phyloP scores from a whole-genome alignment of 1,284 basidiomycete genomes.

The Stereum hirsutum region DNA sequence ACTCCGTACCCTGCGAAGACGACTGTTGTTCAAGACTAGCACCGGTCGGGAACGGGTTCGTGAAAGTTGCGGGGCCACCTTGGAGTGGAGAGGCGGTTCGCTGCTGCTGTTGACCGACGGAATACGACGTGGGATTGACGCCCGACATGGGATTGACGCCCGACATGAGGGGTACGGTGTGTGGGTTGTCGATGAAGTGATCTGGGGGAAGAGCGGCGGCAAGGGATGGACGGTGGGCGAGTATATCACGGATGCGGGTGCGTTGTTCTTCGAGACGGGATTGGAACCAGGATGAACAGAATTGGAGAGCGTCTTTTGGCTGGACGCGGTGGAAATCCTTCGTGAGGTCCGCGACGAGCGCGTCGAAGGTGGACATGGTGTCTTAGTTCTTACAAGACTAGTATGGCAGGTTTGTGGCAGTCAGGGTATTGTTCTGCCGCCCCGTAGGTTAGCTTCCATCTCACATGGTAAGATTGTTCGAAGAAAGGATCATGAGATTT shows the following conservation, averaged over 20 bases:
- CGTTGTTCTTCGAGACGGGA: slow-evolving; percentile 77
- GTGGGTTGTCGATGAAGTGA: slow-evolving; percentile 49
- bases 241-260: slow-evolving; percentile 56
- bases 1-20: slow-evolving; percentile 60
- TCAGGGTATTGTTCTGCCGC: too few relatives aligned
- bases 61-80: too few relatives aligned
- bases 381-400: too few relatives aligned
- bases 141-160: slow-evolving; percentile 18
- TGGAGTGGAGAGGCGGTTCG: too few relatives aligned
- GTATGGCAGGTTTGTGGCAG: too few relatives aligned
- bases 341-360: slow-evolving; percentile 79
- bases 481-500: too few relatives aligned
- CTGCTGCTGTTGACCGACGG: too few relatives aligned
- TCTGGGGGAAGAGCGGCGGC: slow-evolving; percentile 43
- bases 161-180: slow-evolving; percentile 22
- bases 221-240: slow-evolving; percentile 38
- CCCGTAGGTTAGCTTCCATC: too few relatives aligned
- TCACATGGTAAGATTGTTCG: too few relatives aligned
- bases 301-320: slow-evolving; percentile 87
- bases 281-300: slow-evolving; percentile 95
- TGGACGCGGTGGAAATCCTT: slow-evolving; percentile 80
- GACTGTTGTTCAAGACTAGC: slow-evolving; percentile 35
- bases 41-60: slow-evolving; percentile 35
- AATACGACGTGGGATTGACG: too few relatives aligned
- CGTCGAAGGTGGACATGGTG: slow-evolving; percentile 75